phyloP scores from a whole-genome alignment of 495 filamentous ascomycete genomes.

The Penicillium steckii region DNA sequence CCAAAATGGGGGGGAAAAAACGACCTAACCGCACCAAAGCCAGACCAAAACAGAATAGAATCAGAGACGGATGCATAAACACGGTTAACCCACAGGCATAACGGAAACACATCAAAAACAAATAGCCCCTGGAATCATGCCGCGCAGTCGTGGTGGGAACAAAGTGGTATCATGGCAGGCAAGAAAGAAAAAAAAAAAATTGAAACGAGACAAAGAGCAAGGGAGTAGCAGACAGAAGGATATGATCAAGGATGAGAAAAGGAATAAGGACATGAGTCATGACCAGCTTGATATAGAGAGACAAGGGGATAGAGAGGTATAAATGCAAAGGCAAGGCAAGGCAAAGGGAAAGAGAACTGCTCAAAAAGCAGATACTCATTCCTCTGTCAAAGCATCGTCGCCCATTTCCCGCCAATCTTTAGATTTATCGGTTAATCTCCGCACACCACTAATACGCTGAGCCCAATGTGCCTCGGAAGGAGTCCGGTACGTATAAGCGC shows the following conservation, averaged over 20 bases:
- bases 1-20: not conserved
- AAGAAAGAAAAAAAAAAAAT: slow-evolving; percentile 9
- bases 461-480: slow-evolving; percentile 85
- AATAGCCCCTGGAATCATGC: slow-evolving; percentile 42
- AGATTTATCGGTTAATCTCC: slow-evolving; percentile 71
- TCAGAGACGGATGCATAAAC: slow-evolving; percentile 22
- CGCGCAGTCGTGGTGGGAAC: slow-evolving; percentile 42
- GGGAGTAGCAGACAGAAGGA: not conserved
- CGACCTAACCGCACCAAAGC: slow-evolving; percentile 18
- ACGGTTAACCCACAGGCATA: slow-evolving; percentile 16
- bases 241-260: not conserved
- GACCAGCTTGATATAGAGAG: slow-evolving; percentile 10
- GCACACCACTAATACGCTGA: slow-evolving; percentile 72
- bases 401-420: slow-evolving; percentile 86
- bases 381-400: slow-evolving; percentile 82
- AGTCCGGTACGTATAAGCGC: slow-evolving; percentile 91
- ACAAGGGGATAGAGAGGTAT: slow-evolving; percentile 1
- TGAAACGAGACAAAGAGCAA: not conserved
- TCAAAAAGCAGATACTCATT: slow-evolving; percentile 36
- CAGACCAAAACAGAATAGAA: slow-evolving; percentile 19
- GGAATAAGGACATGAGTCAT: no score
- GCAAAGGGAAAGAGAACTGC: not conserved
- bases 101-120: slow-evolving; percentile 26
- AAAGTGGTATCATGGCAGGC: slow-evolving; percentile 46
- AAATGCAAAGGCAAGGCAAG: slow-evolving; percentile 8